Base-by-base conservation (phyloP, 805 yeast genomes). In the Saccharomyces eubayanus region DNA sequence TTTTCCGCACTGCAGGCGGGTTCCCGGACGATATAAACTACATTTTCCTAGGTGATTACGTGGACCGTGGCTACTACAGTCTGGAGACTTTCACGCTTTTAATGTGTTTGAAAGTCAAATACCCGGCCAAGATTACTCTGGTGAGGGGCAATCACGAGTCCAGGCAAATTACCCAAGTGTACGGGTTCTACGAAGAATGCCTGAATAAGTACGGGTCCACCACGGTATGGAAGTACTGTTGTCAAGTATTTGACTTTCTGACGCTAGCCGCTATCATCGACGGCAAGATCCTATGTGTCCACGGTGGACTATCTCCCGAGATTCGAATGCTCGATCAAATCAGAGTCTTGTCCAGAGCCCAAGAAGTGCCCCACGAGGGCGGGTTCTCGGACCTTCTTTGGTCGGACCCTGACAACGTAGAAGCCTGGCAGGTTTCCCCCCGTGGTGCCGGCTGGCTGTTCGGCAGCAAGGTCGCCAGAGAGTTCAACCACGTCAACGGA, bases 381-480 rank as follows among this genome's bases (percentile, higher is more conserved):
- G 98, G 97, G 2, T 92, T 92, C 70, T 94, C 97, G 67, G 99
- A 92, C 71, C 79, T 92, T 63, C 91, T 92, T 43, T 92, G 99
- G 99, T 85, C 95, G 21, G 99, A 92, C 67, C 99, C 99, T 1
- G 98, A 92, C 69, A 91, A 91, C 64, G 96, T 91, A 47, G 97
- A 89, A 62, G 89, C 96, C 11, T 92, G 99, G 99, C 97, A 96
- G 24, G 96, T 94, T 21, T 85, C 95, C 28, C 97, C 97, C 31
- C 80, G 99, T 66, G 99, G 99, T 57, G 99, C 99, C 0, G 99
- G 99, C 11, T 92, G 98, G 98, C 74, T 92, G 51, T 92, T 92
- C 69, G 99, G 99, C 27, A 81, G 90, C 47, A 86, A 87, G 68
- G 97, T 94, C 27, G 94, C 96, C 16, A 75, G 97, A 54, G 98